phyloP scores from a whole-genome alignment of 2,329 filamentous ascomycete species.

The Aspergillus fumigatiaffinis region DNA sequence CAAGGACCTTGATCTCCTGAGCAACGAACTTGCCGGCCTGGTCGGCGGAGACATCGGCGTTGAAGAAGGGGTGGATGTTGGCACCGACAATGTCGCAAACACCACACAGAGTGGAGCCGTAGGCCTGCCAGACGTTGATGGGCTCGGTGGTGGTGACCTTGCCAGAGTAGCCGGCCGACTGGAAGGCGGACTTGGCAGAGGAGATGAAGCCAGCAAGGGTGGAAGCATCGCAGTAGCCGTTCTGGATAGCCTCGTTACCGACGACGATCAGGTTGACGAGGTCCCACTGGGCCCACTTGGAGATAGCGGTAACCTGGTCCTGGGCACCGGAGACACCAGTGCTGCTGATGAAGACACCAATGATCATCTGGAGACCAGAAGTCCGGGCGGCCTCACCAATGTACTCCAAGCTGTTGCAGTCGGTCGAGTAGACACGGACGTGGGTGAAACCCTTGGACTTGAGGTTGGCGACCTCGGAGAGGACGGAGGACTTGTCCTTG shows the following conservation, averaged over 20 bases:
- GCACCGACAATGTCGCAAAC: slow-evolving; percentile 74
- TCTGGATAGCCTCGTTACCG: slow-evolving; percentile 87
- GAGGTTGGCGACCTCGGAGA: slow-evolving; percentile 59
- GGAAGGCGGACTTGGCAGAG: slow-evolving; percentile 61
- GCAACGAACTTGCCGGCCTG: slow-evolving; percentile 73
- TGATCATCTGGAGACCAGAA: slow-evolving; percentile 71
- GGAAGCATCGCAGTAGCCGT: slow-evolving; percentile 60
- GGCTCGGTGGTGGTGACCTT: slow-evolving; percentile 83
- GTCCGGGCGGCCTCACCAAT: slow-evolving; percentile 66
- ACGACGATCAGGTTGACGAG: slow-evolving; percentile 76
- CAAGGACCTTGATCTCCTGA: slow-evolving; percentile 67
- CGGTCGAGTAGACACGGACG: slow-evolving; percentile 84
- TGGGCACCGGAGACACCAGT: slow-evolving; percentile 59
- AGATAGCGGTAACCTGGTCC: slow-evolving; percentile 70
- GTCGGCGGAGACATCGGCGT: slow-evolving; percentile 59
- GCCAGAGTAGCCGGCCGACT: slow-evolving; percentile 64
- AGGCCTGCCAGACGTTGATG: slow-evolving; percentile 67
- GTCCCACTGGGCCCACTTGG: slow-evolving; percentile 68
- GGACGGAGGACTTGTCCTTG: slow-evolving; percentile 60
- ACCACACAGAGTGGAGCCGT: slow-evolving; percentile 60
- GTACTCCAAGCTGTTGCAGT: slow-evolving; percentile 76
- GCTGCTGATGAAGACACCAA: slow-evolving; percentile 79
- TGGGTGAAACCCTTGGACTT: slow-evolving; percentile 63
- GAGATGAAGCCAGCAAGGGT: slow-evolving; percentile 69
- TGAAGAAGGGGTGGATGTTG: slow-evolving; percentile 97